Base-by-base conservation (phyloP, 2,329 filamentous ascomycete species). In the Colletotrichum sp. region DNA sequence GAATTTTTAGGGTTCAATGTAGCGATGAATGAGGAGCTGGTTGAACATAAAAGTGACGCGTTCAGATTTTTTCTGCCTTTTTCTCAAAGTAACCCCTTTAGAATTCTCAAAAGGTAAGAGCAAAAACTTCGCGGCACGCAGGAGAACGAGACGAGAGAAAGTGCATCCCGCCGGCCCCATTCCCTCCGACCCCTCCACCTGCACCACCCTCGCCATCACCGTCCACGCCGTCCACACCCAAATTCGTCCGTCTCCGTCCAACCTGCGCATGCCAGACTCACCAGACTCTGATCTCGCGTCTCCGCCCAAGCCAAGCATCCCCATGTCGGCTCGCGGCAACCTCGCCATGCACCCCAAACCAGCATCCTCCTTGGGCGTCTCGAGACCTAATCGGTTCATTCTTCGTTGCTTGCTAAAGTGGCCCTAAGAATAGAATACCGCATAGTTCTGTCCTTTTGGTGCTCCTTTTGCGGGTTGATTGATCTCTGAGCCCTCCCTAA, bases 261-360 rank as follows among this genome's bases (percentile, higher is more conserved):
- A 52, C 4, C 18, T 4, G 16, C 26, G 18, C 58, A 26, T 7
- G 24, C 58, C 26, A 61, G 18, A 18, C 52, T n/a, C 30, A 7
- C 21, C 21, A 14, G 16, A 32, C 59, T 34, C 68, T 26, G 14
- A 28, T 38, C 21, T 28, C 18, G 13, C 61, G 18, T 43, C 30
- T 32, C 18, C 32, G 18, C 36, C 67, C 14, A 55, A 55, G 26
- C 24, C 71, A 68, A 55, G 62, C 69, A 74, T 74, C 36, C 72
- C 69, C 68, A 74, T 36, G 72, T 36, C 61, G 62, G 55, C 61
- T 59, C 26, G 34, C 67, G 67, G 72, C 61, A 72, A 18, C 16
- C 24, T 34, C 48, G 8, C 62, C 34, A 68, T 59, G 30, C 38
- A 28, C 6, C 9, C n/a, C 7, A 21, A 30, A 58, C 63, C 38